A percentile compares a stretch with the other conserved stretches of the same genome.
Evolutionary conservation across 2,329 filamentous ascomycete genomes (phyloP).

Genomic region (Paramyrothecium sp.): DNA sequence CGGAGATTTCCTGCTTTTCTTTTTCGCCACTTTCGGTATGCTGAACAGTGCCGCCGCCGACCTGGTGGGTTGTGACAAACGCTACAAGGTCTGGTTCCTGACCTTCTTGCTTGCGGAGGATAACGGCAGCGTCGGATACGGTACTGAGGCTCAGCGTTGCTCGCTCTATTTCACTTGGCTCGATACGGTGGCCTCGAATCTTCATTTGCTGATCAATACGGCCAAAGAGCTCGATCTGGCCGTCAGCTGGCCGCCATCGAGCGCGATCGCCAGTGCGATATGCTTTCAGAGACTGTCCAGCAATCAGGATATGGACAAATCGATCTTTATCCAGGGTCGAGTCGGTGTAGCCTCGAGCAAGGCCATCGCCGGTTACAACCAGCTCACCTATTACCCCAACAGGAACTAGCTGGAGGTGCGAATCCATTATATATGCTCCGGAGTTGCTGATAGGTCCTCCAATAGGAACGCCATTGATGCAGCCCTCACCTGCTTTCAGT

Average conservation of each 20-base stretch:
- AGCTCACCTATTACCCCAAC: slow-evolving; percentile 24
- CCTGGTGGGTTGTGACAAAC: no score
- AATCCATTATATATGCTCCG: slow-evolving; percentile 20
- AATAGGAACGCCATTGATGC: slow-evolving; percentile 14
- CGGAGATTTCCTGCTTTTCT: not conserved
- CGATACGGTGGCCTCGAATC: slow-evolving; percentile 27
- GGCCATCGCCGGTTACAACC: slow-evolving; percentile 21
- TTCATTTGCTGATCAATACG: slow-evolving; percentile 26
- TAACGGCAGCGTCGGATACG: slow-evolving; percentile 14
- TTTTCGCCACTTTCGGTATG: no score
- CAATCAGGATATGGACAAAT: slow-evolving; percentile 13
- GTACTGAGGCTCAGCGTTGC: slow-evolving; percentile 7
- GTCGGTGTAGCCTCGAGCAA: slow-evolving; percentile 19
- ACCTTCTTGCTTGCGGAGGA: slow-evolving; percentile 7
- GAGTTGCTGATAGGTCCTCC: slow-evolving; percentile 16
- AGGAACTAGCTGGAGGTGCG: slow-evolving; percentile 16
- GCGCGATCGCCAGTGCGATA: slow-evolving; percentile 25
- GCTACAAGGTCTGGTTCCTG: slow-evolving; percentile 7
- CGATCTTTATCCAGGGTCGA: slow-evolving; percentile 7
- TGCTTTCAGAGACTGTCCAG: slow-evolving; percentile 4
- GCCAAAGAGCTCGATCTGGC: slow-evolving; percentile 22
- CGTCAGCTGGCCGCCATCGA: slow-evolving; percentile 16
- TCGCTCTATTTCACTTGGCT: slow-evolving; percentile 24
- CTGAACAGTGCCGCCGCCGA: no score
- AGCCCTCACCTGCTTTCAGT: no score